Percentiles rank a stretch among this genome's conserved stretches.
Conservation (phyloP, 768 basidiomycete species). For the Leccinum barrowsii region DNA sequence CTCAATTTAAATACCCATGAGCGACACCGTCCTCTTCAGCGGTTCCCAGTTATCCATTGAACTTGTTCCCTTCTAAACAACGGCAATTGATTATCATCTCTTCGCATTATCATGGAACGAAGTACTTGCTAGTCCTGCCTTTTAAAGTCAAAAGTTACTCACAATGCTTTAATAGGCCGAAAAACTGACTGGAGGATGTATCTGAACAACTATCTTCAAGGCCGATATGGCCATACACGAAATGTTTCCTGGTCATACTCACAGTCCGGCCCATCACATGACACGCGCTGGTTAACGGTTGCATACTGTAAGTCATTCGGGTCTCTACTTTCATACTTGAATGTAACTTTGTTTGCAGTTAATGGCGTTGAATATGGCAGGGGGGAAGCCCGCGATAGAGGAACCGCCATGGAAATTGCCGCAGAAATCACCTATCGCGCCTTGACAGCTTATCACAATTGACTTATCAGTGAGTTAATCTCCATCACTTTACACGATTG, state of each 20-base stretch:
- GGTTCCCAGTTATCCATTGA: conserved; percentile 2
- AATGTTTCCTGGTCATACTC: conserved; percentile 20
- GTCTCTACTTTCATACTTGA: background rate
- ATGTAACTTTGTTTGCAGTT: conserved; percentile 10
- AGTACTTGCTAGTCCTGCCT: background rate
- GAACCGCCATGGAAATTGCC: conserved; percentile 29
- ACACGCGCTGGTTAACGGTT: conserved; percentile 23
- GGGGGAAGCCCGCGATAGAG: conserved; percentile 25
- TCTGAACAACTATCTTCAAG: conserved; percentile 31
- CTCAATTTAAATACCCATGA: conserved; percentile 22
- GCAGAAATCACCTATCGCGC: conserved; percentile 27
- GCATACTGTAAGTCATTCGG: conserved; percentile 22
- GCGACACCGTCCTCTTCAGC: conserved; percentile 4
- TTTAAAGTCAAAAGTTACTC: background rate
- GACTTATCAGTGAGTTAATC: conserved; percentile 4
- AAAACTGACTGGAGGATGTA: conserved; percentile 28
- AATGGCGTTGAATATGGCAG: conserved; percentile 27
- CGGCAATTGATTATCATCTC: background rate
- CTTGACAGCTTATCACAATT: conserved; percentile 20
- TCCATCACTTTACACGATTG: background rate
- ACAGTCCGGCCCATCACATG: conserved; percentile 22
- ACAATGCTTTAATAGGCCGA: conserved; percentile 11
- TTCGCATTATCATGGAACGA: conserved; percentile 13
- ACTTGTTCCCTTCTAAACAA: background rate
- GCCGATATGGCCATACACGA: conserved; percentile 29